Evolutionary conservation across 2,329 filamentous ascomycete genomes (phyloP), one percentile per base, ranked within the genome.

Genomic region (Aureobasidium sp.): DNA sequence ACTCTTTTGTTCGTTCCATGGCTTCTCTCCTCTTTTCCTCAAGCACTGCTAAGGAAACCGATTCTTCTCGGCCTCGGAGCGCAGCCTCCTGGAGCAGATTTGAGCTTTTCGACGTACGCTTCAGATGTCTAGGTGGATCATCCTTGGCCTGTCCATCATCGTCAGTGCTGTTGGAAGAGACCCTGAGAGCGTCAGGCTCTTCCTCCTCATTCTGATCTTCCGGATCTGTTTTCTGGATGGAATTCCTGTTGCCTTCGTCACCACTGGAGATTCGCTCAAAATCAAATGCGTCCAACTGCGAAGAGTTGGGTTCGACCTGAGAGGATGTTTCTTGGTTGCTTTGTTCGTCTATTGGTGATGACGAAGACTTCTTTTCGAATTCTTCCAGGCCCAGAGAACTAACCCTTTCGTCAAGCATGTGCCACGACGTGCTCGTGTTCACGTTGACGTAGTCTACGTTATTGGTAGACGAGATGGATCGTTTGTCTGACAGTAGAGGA

Each of bases 1-100:
- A 97, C 70, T 97, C 91, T 59, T 95, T 95, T 1, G 90, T 96
- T 54, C 91, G 81, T 64, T 93, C 95, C 0, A 86, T 74, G 1
- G 90, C 85, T 7, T 95, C 79, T 56, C 81, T 84, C n/a, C 17
- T 10, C 10, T 17, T 22, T 11, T 44, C n/a, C 8, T 6, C 10
- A 17, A 25, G 11, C 5, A 16, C 6, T 16, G 29, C n/a, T 16
- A 16, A 10, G 16, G 16, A 6, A 27, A 10, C 8, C 17, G 30
- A 6, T n/a, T 6, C 21, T 4, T 24, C 14, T 8, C 17, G 19
- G 5, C 2, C 29, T 24, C 14, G n/a, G 6, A 16, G 10, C 5
- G 34, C 5, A 8, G 7, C 30, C 30, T 47, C 29, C 7, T n/a
- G n/a, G n/a, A 12, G 3, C 27, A 35, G 17, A 25, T 17, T 22